Evolutionary conservation across 2,329 filamentous ascomycete genomes (phyloP), one percentile per base, ranked within the genome.

Genomic region (Penicillium sp.): DNA sequence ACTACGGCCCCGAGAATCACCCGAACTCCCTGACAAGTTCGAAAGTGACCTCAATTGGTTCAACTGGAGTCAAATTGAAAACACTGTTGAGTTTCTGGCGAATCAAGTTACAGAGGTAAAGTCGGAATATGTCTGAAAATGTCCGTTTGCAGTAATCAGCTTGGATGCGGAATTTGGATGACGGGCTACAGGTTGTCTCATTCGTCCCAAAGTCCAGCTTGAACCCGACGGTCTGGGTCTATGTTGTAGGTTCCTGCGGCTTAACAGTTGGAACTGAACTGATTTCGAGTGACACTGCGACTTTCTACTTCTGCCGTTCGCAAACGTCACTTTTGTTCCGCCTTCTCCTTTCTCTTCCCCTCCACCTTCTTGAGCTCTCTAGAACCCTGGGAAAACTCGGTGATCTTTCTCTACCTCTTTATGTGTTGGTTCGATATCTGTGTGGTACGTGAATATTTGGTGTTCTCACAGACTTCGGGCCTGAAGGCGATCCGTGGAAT

Each of bases 401-500:
- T 35, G 32, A 35, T 19, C 10, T 53, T 58, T 44, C 35, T 44
- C 49, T 30, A 41, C 13, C 23, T 36, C 32, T 26, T 19, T 18
- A 16, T 16, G n/a, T 7, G 7, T 18, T 9, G 6, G 9, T 10
- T 48, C 44, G 35, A 34, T 45, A 46, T 34, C 27, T 56, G 47
- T 53, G 13, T 39, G 53, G 53, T 63, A 50, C n/a, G 48, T 42
- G 9, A 19, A 39, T 19, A 23, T 36, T 36, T 11, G 36, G 16
- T 39, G 36, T 8, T 39, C 16, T 19, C 8, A 78, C 8, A 61
- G 63, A 59, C 58, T 60, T 57, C 58, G 61, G 61, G 58, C 54
- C 57, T 61, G 55, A 40, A n/a, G 44, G 38, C 41, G 65, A 68
- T 60, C 67, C 67, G 67, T 69, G 67, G 67, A 64, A 67, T 53